Conservation (phyloP, 768 basidiomycete species). For the Kockovaella imperatae region DNA sequence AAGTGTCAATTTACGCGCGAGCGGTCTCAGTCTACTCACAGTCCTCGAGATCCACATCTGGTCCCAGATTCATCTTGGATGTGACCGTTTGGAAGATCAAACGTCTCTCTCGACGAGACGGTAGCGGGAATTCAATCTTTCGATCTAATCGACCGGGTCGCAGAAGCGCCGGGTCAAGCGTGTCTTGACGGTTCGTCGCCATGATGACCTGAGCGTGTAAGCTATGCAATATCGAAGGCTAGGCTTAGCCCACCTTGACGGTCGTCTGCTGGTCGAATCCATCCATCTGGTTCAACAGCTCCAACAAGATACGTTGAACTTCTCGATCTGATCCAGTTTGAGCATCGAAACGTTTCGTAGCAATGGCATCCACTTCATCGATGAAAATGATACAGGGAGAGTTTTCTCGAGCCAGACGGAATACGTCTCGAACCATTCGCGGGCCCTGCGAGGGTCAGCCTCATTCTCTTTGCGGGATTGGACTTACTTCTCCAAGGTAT, state of each 20-base stretch:
- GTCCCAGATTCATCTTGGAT: constrained; percentile 91
- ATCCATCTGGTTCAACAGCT: constrained; percentile 98
- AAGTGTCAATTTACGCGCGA: neutral
- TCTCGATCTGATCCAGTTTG: constrained; percentile 98
- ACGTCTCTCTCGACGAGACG: constrained; percentile 87
- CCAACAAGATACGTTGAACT: constrained; percentile 94
- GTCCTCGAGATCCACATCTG: constrained; percentile 96
- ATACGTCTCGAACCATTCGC: constrained; percentile 99
- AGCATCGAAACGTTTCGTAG: constrained; percentile 98
- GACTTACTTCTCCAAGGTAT: constrained; percentile 73
- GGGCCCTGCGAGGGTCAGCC: constrained; percentile 54
- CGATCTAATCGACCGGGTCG: constrained; percentile 95
- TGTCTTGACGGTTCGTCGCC: constrained; percentile 98
- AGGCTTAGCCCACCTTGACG: constrained; percentile 64
- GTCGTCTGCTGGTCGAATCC: constrained; percentile 98
- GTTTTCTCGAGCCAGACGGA: constrained; percentile 94
- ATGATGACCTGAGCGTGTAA: constrained; percentile 73
- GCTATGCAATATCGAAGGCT: neutral
- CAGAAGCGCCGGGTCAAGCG: constrained; percentile 90
- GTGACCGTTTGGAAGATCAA: constrained; percentile 98
- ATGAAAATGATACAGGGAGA: constrained; percentile 98
- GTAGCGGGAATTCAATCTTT: constrained; percentile 97
- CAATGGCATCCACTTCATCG: constrained; percentile 88
- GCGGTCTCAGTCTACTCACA: constrained; percentile 62
- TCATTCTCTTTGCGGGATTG: neutral